Base-by-base conservation (phyloP, 2,329 filamentous ascomycete species). In the Calonectria pseudoturangicola region DNA sequence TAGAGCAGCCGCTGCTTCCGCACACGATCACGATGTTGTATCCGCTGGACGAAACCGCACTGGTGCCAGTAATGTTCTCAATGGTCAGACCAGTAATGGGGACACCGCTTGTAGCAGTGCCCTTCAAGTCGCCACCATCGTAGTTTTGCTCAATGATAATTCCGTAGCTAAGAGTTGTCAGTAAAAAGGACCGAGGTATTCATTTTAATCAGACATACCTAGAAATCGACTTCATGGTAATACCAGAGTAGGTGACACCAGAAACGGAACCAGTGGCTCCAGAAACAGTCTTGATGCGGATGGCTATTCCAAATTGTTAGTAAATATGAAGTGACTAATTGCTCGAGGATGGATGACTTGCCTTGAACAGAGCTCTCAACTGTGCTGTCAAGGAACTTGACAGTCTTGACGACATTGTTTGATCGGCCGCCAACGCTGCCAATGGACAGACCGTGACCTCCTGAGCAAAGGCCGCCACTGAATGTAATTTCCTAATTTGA, bases 21-120 rank as follows among this genome's bases (percentile, higher is more conserved):
- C 90, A 92, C 10, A 90, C 86, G 72, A 91, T 88, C 73, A 89
- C 89, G 73, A 89, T 81, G 66, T 88, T 83, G 54, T 81, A 85
- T 4, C 79, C 87, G 2, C 73, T 78, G 27, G 79, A 76, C 2
- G 77, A 58, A n/a, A 89, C 86, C 0, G 36, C 66, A 4, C 72
- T 64, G 13, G 84, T 82, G 5, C 88, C 88, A 9, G 79, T 84
- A 70, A 89, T 84, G 69, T 84, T 77, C 43, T 82, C 77, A 21
- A 89, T 75, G 6, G 82, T 85, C 2, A 90, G 77, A 18, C 81
- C 85, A 5, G 88, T 89, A 78, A 90, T 89, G 13, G 87, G 87
- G 25, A 90, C 85, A 41, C 86, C 86, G 45, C 79, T 82, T 36
- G 86, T 87, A 9, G 87, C 83, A 9, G 66, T 80, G 13, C 86